Evolutionary conservation across 2,329 filamentous ascomycete genomes (phyloP).

Genomic region (Colletotrichum salicis): DNA sequence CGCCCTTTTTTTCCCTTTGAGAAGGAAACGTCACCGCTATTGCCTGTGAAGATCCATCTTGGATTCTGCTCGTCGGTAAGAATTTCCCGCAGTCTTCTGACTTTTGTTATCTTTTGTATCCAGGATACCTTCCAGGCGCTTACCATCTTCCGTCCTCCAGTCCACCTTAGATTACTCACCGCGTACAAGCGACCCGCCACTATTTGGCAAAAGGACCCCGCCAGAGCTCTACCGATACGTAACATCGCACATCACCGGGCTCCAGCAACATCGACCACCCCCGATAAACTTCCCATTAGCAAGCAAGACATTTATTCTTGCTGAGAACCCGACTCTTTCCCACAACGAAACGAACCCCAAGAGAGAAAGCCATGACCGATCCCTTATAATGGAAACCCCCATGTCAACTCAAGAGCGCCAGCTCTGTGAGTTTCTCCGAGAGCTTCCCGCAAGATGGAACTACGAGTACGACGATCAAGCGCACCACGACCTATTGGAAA

Average conservation of each 20-base stretch:
- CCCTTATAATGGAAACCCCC: slow-evolving; percentile 58
- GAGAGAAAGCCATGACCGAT: slow-evolving; percentile 23
- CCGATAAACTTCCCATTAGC: not conserved
- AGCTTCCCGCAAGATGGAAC: slow-evolving; percentile 77
- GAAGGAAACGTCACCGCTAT: not conserved
- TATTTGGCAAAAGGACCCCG: slow-evolving; percentile 24
- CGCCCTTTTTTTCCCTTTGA: slow-evolving; percentile 1
- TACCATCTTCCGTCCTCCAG: not conserved
- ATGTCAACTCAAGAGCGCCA: slow-evolving; percentile 79
- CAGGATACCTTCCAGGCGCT: not conserved
- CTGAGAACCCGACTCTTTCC: not conserved
- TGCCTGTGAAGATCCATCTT: not conserved
- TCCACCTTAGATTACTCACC: slow-evolving; percentile 26
- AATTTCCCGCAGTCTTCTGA: not conserved
- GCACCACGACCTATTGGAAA: slow-evolving; percentile 76
- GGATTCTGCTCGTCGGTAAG: not conserved
- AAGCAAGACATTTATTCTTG: not conserved
- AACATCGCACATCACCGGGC: not conserved
- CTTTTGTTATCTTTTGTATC: not conserved
- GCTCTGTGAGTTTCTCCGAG: slow-evolving; percentile 84
- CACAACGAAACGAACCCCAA: not conserved
- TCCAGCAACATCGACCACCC: slow-evolving; percentile 6
- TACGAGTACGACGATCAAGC: slow-evolving; percentile 82
- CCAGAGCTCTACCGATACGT: slow-evolving; percentile 26
- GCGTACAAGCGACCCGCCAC: slow-evolving; percentile 26